phyloP scores from a whole-genome alignment of 73 alveolate species.

The Paramecium sonneborni region DNA sequence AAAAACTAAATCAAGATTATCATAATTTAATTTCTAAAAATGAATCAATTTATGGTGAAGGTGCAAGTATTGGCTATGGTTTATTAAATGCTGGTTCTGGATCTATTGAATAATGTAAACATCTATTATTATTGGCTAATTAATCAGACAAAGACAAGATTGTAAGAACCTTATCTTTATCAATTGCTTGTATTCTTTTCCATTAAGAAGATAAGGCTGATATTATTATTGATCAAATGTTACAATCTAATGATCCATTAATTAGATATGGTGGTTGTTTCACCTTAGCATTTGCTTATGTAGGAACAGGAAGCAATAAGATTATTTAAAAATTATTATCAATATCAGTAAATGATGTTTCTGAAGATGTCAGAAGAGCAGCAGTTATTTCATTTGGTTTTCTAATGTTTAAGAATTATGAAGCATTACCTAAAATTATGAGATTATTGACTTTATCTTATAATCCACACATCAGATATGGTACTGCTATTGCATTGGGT shows the following conservation, averaged over 20 bases:
- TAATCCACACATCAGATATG: constrained; percentile 99
- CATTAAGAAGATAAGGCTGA: constrained; percentile 93
- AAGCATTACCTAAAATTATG: constrained; percentile 87
- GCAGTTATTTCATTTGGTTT: constrained; percentile 97
- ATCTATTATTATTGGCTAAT: constrained; percentile 69
- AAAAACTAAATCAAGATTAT: constrained; percentile 76
- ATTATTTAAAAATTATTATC: constrained; percentile 94
- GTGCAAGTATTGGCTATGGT: constrained; percentile 94
- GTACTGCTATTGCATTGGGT: constrained; percentile 99
- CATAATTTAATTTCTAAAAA: constrained; percentile 84
- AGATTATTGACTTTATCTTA: constrained; percentile 91
- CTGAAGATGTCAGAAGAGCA: constrained; percentile 98
- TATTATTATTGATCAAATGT: constrained; percentile 82
- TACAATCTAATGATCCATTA: constrained; percentile 85
- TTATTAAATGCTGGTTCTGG: constrained; percentile 90
- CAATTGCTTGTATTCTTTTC: constrained; percentile 87
- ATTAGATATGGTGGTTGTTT: constrained; percentile 74
- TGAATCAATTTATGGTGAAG: constrained; percentile 94
- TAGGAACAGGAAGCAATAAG: constrained; percentile 96
- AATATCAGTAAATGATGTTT: constrained; percentile 94
- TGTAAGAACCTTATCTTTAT: constrained; percentile 84
- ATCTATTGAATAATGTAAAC: constrained; percentile 80
- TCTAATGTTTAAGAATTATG: constrained; percentile 85
- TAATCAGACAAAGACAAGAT: constrained; percentile 81
- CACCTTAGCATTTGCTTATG: constrained; percentile 72